These are phyloP conservation scores for Capsaspora owczarzaki DNA, from an alignment of 78 protist genomes.

Conservation along the genomic window DNA sequence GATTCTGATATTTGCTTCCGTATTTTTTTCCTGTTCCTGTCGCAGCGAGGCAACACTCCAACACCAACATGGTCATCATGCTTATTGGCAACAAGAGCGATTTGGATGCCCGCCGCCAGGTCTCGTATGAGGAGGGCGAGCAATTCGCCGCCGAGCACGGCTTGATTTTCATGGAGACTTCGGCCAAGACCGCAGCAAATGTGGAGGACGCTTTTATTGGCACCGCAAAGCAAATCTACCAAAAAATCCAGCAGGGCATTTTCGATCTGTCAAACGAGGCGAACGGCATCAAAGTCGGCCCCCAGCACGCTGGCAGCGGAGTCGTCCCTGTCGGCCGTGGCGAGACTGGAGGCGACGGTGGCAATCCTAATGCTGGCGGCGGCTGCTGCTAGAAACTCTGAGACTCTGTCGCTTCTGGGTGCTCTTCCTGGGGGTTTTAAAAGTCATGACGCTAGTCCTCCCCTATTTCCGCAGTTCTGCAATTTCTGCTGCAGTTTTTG, in stretches of 20 bases:
- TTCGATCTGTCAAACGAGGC: conserved; percentile 49
- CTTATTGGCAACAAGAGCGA: conserved; percentile 94
- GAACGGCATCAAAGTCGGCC: conserved; percentile 47
- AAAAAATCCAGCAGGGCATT: conserved; percentile 62
- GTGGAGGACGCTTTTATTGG: conserved; percentile 78
- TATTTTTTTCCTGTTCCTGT: too few relatives aligned
- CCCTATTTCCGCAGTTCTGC: too few relatives aligned
- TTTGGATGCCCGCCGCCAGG: conserved; percentile 72
- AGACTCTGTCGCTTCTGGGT: too few relatives aligned
- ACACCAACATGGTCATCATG: conserved; percentile 82
- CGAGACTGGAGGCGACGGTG: too few relatives aligned
- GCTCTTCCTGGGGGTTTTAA: too few relatives aligned
- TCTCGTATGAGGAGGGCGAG: conserved; percentile 87
- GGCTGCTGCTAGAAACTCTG: not conserved
- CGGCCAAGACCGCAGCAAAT: conserved; percentile 91
- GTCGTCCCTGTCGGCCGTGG: not conserved
- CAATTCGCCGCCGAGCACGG: conserved; percentile 86
- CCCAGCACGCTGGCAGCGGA: conserved; percentile 11
- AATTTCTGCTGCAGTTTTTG: too few relatives aligned
- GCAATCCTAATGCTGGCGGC: not conserved
- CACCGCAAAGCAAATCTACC: conserved; percentile 69
- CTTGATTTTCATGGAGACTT: conserved; percentile 90
- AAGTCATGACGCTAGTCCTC: too few relatives aligned
- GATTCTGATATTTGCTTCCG: too few relatives aligned
- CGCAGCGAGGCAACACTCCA: conserved; percentile 73